phyloP scores from a whole-genome alignment of 768 basidiomycete genomes.

The Jaapia argillacea region DNA sequence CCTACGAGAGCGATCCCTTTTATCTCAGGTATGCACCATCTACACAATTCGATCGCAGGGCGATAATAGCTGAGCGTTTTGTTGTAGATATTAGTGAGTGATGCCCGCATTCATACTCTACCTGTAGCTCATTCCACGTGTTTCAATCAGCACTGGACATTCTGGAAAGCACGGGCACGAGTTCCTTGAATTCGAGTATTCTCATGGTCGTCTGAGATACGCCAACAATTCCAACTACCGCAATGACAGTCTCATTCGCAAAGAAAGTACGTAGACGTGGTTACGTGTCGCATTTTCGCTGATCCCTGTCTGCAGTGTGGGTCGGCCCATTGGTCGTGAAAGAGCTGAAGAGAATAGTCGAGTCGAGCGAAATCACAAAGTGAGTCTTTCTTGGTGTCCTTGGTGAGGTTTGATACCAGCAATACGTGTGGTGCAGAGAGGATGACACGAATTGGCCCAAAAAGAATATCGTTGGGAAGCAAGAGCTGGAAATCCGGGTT shows the following conservation, averaged over 20 bases:
- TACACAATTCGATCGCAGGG: too few relatives aligned
- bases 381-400: constrained; percentile 23
- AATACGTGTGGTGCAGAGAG: constrained; percentile 52
- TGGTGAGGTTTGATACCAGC: neutral
- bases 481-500: constrained; percentile 91
- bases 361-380: constrained; percentile 92
- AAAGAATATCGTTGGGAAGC: constrained; percentile 97
- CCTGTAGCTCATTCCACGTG: neutral
- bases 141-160: constrained; percentile 76
- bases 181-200: constrained; percentile 97
- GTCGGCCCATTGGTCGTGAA: constrained; percentile 86
- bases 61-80: too few relatives aligned
- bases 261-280: constrained; percentile 73
- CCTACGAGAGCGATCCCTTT: too few relatives aligned
- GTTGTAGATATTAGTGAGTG: constrained; percentile 46
- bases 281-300: neutral
- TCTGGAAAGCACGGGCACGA: constrained; percentile 97
- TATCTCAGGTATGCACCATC: too few relatives aligned
- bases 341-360: constrained; percentile 90
- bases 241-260: constrained; percentile 94
- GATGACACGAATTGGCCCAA: constrained; percentile 99
- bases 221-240: constrained; percentile 99
- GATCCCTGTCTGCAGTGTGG: constrained; percentile 60
- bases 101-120: constrained; percentile 1
- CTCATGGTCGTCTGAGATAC: constrained; percentile 91